Percentiles rank a stretch among this genome's conserved stretches.
Evolutionary conservation across 2,329 filamentous ascomycete genomes (phyloP).

Genomic region (Blastomyces silverae): DNA sequence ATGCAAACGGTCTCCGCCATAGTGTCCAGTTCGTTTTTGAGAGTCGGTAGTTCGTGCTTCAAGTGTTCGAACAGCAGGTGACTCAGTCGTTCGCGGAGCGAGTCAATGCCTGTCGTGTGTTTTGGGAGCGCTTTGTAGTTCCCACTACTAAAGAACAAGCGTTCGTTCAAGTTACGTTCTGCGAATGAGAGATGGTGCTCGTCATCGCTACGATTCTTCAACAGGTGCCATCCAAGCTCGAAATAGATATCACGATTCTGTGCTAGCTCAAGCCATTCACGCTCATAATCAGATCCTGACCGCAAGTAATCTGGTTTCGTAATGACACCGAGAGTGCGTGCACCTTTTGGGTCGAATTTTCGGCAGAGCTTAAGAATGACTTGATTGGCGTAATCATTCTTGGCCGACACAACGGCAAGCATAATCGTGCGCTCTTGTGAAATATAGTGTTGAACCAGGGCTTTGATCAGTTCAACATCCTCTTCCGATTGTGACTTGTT

Average conservation of each 20-base stretch:
- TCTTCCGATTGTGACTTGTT: conserved; percentile 26
- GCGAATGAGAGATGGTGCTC: conserved; percentile 9
- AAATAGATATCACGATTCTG: conserved; percentile 17
- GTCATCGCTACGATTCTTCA: conserved; percentile 12
- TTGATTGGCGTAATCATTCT: conserved; percentile 43
- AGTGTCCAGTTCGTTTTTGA: not conserved
- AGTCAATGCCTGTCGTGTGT: conserved; percentile 11
- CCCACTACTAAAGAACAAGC: conserved; percentile 11
- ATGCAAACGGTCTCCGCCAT: not conserved
- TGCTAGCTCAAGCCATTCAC: conserved; percentile 11
- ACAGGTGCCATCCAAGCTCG: conserved; percentile 16
- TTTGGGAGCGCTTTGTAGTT: conserved; percentile 11
- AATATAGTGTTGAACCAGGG: conserved; percentile 39
- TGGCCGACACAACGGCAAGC: conserved; percentile 40
- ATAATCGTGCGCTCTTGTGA: conserved; percentile 37
- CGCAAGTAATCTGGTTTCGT: conserved; percentile 53
- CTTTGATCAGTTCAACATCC: conserved; percentile 36
- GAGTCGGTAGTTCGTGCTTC: conserved; percentile 2
- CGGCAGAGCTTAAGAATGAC: conserved; percentile 41
- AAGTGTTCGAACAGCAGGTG: conserved; percentile 6
- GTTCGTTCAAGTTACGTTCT: conserved; percentile 14
- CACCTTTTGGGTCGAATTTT: conserved; percentile 32
- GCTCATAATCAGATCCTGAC: conserved; percentile 7
- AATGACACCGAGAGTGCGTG: conserved; percentile 44
- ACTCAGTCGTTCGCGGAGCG: conserved; percentile 14